These are phyloP conservation scores for Saccharum hybrid DNA, from an alignment of 202 grass and related monocot species.

Conservation along the genomic window DNA sequence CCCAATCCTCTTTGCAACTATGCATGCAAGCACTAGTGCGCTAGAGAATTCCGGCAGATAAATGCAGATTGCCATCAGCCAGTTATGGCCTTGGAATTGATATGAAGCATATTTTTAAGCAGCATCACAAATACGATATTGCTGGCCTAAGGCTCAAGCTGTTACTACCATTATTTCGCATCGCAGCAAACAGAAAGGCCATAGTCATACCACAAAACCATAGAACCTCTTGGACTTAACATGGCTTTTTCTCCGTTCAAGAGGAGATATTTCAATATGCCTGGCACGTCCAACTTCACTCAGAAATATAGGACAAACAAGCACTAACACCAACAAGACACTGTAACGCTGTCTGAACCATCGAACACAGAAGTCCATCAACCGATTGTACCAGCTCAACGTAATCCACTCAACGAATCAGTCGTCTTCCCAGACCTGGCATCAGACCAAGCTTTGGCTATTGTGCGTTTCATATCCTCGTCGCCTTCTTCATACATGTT, in stretches of 20 bases:
- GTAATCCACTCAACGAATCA: conserved; percentile 51
- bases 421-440: conserved; percentile 70
- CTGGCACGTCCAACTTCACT: background rate
- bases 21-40: no score
- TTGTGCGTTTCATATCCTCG: conserved; percentile 82
- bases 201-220: background rate
- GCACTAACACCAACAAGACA: background rate
- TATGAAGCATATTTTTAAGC: background rate
- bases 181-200: background rate
- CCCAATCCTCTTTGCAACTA: no score
- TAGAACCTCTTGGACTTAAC: background rate
- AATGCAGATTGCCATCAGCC: no score
- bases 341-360: background rate
- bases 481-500: conserved; percentile 89
- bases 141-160: background rate
- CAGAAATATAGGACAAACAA: background rate
- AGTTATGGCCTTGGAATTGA: background rate
- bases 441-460: conserved; percentile 74
- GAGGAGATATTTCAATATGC: background rate
- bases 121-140: background rate
- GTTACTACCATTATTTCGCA: background rate
- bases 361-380: background rate
- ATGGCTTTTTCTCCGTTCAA: background rate
- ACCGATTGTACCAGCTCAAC: conserved; percentile 29
- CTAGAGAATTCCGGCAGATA: no score